Base-by-base conservation (phyloP, 2,329 filamentous ascomycete genomes). In the Didymella glomerata region DNA sequence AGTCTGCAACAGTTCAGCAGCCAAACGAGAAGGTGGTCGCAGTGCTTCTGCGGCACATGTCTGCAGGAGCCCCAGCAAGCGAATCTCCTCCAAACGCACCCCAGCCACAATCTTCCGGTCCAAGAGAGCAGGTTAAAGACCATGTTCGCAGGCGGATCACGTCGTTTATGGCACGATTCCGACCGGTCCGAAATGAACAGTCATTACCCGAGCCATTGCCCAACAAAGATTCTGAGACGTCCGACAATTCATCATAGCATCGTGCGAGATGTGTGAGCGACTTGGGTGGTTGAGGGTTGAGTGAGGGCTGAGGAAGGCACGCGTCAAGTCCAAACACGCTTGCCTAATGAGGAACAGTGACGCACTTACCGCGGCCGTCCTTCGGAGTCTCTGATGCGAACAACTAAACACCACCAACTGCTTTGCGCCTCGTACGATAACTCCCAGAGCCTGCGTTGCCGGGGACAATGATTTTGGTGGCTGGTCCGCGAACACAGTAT, bases 401-500 rank as follows among this genome's bases (percentile, higher is more conserved):
- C 65, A 60, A 65, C 62, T 47, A 57, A 64, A 65, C 65, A 65
- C 57, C 62, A 61, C 63, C 62, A 49, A 63, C 55, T 57, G 61
- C 55, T 61, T 62, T 66, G 66, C 65, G 66, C 67, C 61, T 55
- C 54, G 52, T 41, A 57, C 52, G 34, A 65, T 51, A 63, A 59
- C 59, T 60, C 55, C 60, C 53, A 51, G 61, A 67, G 61, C 61
- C 61, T 65, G 59, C 66, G 50, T 65, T 61, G 65, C 63, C 60
- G 60, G 66, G 58, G 73, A 76, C 65, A 68, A 77, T 78, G 76
- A 69, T 73, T 77, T 62, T 76, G 68, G 62, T 62, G 66, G 66
- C 64, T 65, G 65, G 56, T 58, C 66, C 66, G 68, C 74, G 72
- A 77, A 71, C 67, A 66, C 72, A 79, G 71, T 67, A 88, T 89